Base-by-base conservation (phyloP, 78 protist genomes). In the Cavenderia fasciculata region DNA sequence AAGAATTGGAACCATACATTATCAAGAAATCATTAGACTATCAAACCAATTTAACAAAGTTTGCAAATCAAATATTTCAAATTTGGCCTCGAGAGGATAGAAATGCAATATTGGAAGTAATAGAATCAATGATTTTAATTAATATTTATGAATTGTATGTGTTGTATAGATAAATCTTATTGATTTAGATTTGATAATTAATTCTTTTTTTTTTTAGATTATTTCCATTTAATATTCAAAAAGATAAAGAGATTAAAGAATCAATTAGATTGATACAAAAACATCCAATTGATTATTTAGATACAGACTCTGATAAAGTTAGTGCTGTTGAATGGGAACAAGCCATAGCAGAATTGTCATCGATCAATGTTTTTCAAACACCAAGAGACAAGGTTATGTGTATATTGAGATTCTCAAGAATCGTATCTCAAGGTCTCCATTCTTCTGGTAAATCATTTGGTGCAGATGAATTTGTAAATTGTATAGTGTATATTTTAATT, bases 311-410 rank as follows among this genome's bases (percentile, higher is more conserved):
- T 27, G 38, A 4, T 33, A 25, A 41, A 16, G 3, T 21, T 21
- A 23, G 38, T 12, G 21, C 31, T 27, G 33, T 68, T 7, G 21
- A 43, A 27, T 82, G 89, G 89, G 89, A 82, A 29, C 29, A 33
- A 7, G 89, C 77, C 0, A 47, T 68, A 0, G 70, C 51, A 4
- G 75, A 68, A 27, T 41, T 82, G 4, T 65, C 89, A 3, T 29
- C 23, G 1, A 65, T 82, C 8, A 82, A 82, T 68, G 40, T 68
- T 6, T 68, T 41, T 54, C 68, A 65, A n/a, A 44, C 66, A 14
- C 89, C 89, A 10, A 38, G 89, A 40, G 89, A 82, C 41, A 82
- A 82, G 31, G 43, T 82, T 21, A 29, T 82, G 68, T 68, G 79
- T 41, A 47, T 82, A 1, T 59, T 82, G 2, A 34, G 89, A 56